A percentile compares a stretch with the other conserved stretches of the same genome.
These are phyloP conservation scores for Candida sonorensis DNA, from an alignment of 805 yeast species.

Conservation along the genomic window DNA sequence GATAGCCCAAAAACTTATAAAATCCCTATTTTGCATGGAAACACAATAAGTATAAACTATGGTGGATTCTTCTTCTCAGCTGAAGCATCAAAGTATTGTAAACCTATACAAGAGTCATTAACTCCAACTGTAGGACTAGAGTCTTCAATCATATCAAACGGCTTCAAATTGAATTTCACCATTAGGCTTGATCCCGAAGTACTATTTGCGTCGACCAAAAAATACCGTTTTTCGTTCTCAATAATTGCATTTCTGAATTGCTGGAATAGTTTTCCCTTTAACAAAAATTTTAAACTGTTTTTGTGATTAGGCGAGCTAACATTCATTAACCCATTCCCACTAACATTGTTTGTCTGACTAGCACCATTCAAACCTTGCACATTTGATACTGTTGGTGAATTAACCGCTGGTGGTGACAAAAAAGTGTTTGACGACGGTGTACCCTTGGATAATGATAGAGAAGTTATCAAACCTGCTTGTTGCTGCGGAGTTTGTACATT, in stretches of 20 bases:
- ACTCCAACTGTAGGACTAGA: constrained; percentile 38
- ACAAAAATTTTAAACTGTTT: constrained; percentile 22
- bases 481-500: constrained; percentile 7
- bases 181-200: constrained; percentile 13
- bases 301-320: constrained; percentile 28
- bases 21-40: not conserved
- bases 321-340: constrained; percentile 16
- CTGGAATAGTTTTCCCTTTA: constrained; percentile 15
- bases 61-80: constrained; percentile 40
- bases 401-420: constrained; percentile 17
- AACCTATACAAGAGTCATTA: constrained; percentile 49
- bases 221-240: constrained; percentile 15
- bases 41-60: constrained; percentile 1
- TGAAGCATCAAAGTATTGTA: constrained; percentile 48
- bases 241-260: constrained; percentile 18
- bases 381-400: constrained; percentile 21
- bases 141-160: constrained; percentile 57
- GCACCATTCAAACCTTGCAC: too few relatives aligned
- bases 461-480: constrained; percentile 11
- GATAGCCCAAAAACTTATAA: too few relatives aligned
- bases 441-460: constrained; percentile 15
- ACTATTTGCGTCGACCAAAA: constrained; percentile 14
- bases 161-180: constrained; percentile 33
- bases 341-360: not conserved
- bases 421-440: constrained; percentile 16